phyloP scores from a whole-genome alignment of 805 yeast species.

The Candida tammaniensis region DNA sequence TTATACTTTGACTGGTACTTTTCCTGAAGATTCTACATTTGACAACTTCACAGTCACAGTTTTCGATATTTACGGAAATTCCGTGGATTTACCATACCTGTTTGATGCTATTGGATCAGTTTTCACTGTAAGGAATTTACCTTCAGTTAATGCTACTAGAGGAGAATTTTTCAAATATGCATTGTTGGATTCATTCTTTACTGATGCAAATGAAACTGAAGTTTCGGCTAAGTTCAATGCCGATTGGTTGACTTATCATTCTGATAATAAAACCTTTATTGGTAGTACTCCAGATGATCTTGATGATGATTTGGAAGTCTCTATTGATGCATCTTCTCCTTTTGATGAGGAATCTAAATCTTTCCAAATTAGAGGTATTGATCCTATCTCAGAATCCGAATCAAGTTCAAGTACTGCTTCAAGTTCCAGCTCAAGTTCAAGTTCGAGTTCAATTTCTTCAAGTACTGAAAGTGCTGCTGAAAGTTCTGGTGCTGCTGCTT shows the following conservation, averaged over 20 bases:
- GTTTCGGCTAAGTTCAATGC: conserved; percentile 42
- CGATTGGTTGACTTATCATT: conserved; percentile 66
- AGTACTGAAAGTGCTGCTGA: conserved; percentile 12
- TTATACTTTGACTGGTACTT: conserved; percentile 49
- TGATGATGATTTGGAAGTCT: conserved; percentile 17
- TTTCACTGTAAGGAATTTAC: conserved; percentile 52
- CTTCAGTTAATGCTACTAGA: conserved; percentile 65
- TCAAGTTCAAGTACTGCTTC: conserved; percentile 19
- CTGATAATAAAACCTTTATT: conserved; percentile 57
- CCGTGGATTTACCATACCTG: conserved; percentile 55
- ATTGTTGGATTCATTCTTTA: conserved; percentile 54
- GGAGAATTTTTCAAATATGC: conserved; percentile 59
- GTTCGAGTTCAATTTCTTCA: conserved; percentile 25
- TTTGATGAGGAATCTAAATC: conserved; percentile 30
- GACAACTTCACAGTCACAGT: conserved; percentile 54
- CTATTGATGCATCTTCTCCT: conserved; percentile 27
- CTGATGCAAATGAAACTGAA: conserved; percentile 49
- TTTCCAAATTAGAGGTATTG: conserved; percentile 56
- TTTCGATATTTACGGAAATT: conserved; percentile 58
- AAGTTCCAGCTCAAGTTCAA: conserved; percentile 22
- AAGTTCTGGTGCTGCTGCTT: conserved; percentile 12
- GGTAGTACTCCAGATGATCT: conserved; percentile 57
- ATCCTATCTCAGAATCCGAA: conserved; percentile 12
- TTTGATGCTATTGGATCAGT: conserved; percentile 53
- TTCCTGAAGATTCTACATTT: conserved; percentile 46